phyloP scores from a whole-genome alignment of 768 basidiomycete genomes.

The Mycena leptocephala region DNA sequence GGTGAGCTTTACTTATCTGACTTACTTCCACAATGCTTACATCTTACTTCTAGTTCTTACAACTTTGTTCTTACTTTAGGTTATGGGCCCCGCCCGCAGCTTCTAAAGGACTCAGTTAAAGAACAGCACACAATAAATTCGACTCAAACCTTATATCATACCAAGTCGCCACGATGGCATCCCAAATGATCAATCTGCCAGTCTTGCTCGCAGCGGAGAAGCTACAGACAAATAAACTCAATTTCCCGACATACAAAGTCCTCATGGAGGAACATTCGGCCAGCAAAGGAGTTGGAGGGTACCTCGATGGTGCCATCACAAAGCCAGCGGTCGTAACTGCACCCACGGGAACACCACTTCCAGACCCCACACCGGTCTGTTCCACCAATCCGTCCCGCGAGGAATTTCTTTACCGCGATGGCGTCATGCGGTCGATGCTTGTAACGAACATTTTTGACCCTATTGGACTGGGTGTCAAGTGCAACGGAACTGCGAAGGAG shows the following conservation, averaged over 20 bases:
- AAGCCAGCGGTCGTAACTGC: constrained; percentile 1
- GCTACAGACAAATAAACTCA: constrained; percentile 19
- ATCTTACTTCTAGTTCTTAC: too few species aligned
- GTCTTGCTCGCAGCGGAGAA: constrained; percentile 15
- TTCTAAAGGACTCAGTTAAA: constrained; percentile 13
- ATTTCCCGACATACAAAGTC: constrained; percentile 15
- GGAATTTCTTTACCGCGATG: constrained; percentile 18
- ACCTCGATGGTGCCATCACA: constrained; percentile 16
- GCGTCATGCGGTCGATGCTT: constrained; percentile 5
- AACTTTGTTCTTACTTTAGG: constrained; percentile 18
- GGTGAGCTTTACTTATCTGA: too few species aligned
- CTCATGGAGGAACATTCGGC: constrained; percentile 19
- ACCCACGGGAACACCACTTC: neutral
- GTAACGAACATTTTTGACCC: constrained; percentile 16
- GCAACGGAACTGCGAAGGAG: constrained; percentile 10
- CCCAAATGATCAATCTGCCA: constrained; percentile 18
- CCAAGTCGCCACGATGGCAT: constrained; percentile 4
- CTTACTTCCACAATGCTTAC: too few species aligned
- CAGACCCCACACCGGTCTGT: constrained; percentile 11
- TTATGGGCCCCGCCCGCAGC: constrained; percentile 26
- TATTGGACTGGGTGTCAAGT: constrained; percentile 18
- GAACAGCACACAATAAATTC: constrained; percentile 22
- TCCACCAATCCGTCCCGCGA: constrained; percentile 20
- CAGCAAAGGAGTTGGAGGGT: constrained; percentile 11
- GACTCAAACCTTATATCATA: neutral